Evolutionary conservation across 768 basidiomycete species (phyloP), one percentile per base, ranked within the genome.

Genomic region (Termitomyces sp.): DNA sequence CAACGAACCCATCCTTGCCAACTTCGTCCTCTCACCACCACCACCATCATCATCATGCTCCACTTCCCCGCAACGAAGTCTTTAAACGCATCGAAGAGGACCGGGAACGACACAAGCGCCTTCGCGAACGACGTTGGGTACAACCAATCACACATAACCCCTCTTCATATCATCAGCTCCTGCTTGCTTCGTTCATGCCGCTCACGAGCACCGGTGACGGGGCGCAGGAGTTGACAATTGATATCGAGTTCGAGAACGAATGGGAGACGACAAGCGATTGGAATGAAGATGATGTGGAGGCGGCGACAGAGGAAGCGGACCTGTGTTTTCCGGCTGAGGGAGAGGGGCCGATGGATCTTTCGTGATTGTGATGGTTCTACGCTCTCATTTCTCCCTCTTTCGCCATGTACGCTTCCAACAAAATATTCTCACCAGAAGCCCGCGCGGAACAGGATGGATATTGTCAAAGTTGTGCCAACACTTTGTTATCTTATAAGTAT

Each of bases 41-140:
- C 59, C 67, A 57, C n/a, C 63, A 67, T 23, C 44, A 43, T 58
- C 67, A 57, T 16, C 64, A 67, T 28, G 69, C 64, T 58, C 64
- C 73, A 0, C 79, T 89, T 51, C 79, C 85, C 2, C 81, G 82
- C 9, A 72, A 75, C n/a, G 92, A 95, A 54, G 82, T 93, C 32
- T 81, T 92, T 68, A 86, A 88, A 59, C 87, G 93, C 13, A 93
- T 96, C 63, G 93, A 96, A 70, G 93, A 95, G 65, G 94, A 95
- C 70, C 79, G 93, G 2, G 94, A 95, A 66, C 83, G 95, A 62
- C 94, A 95, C 67, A 96, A 96, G 74, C 86, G 94, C 13, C 78
- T 96, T 2, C 85, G 93, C 49, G 94, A 96, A 70, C 84, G 91
- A 40, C 84, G 93, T 47, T 96, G 94, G 94, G 90, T 91, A n/a